A percentile compares a stretch with the other conserved stretches of the same genome.
Conservation (phyloP, 371 early-diverging fungal species). For the Actinomortierella wolfii region DNA sequence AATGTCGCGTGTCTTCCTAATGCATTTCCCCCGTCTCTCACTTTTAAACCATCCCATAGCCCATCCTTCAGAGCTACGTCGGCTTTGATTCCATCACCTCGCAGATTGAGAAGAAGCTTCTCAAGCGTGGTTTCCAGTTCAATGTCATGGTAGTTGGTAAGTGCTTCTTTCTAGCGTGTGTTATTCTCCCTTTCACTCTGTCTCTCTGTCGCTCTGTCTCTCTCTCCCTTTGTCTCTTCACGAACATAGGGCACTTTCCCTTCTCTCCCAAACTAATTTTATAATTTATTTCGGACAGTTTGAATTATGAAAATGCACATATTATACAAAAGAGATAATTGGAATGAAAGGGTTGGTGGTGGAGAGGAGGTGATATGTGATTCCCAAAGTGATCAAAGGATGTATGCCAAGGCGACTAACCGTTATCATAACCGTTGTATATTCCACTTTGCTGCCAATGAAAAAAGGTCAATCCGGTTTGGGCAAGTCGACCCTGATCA, state of each 20-base stretch:
- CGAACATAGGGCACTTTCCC: background rate
- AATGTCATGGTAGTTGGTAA: conserved; percentile 94
- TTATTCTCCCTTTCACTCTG: conserved; percentile 1
- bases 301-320: background rate
- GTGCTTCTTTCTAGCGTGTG: conserved; percentile 12
- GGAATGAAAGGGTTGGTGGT: background rate
- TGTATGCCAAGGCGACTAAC: background rate
- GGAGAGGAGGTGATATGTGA: background rate
- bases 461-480: conserved; percentile 91
- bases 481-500: conserved; percentile 98
- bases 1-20: background rate
- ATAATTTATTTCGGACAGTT: no score
- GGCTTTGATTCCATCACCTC: conserved; percentile 95
- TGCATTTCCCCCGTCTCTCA: conserved; percentile 2
- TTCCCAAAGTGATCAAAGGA: background rate
- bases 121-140: conserved; percentile 93
- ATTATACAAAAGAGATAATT: background rate
- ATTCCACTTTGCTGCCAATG: background rate
- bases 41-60: conserved; percentile 38
- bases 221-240: conserved; percentile 1
- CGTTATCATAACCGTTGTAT: no score
- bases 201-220: conserved; percentile 1
- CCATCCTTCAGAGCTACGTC: conserved; percentile 78
- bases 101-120: conserved; percentile 91
- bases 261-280: no score